Base-by-base conservation (phyloP, 306 rosid species). In the Ziziphus jujuba region DNA sequence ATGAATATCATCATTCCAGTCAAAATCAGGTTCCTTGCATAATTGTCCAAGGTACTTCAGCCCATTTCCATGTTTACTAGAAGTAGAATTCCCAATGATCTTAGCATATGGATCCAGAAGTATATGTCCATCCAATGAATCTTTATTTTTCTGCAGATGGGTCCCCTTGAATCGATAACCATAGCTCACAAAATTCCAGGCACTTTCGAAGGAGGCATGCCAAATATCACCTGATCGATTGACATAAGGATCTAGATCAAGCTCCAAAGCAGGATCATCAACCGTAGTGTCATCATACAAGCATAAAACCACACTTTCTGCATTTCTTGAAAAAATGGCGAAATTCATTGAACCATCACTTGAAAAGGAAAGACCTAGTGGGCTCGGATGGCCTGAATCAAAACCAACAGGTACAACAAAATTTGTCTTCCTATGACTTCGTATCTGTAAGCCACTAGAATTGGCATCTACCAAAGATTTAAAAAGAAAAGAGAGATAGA, bases 141-240 rank as follows among this genome's bases (percentile, higher is more conserved):
- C 70, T 62, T 69, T 71, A 22, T 64, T 77, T 65, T 31, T 72
- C 61, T 62, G 74, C 33, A 59, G 23, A 67, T 17, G 75, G 35
- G 61, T 56, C 54, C 79, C 82, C 80, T 79, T 82, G 67, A 72
- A 77, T 68, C 87, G 85, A 77, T 86, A 93, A 60, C 95, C 95
- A 57, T 88, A 90, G 66, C 91, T 86, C 72, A 86, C 86, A 59
- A 88, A 93, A 53, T 2, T 61, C 77, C 49, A 6, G 7, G 75
- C 67, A 65, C 78, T 79, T 78, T 84, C 91, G 62, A 93, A 81
- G 1, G 97, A 75, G 4, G 83, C 80, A 77, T 93, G 96, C 98
- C 98, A 93, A 13, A 93, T 66, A 59, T 86, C 93, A 64, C 98
- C 97, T 8, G 97, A 74, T 79, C 87, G 84, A 66, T 93, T 93